These are phyloP conservation scores for Nymphaea colorata DNA, from an alignment of 164 flowering plant species.

Conservation along the genomic window DNA sequence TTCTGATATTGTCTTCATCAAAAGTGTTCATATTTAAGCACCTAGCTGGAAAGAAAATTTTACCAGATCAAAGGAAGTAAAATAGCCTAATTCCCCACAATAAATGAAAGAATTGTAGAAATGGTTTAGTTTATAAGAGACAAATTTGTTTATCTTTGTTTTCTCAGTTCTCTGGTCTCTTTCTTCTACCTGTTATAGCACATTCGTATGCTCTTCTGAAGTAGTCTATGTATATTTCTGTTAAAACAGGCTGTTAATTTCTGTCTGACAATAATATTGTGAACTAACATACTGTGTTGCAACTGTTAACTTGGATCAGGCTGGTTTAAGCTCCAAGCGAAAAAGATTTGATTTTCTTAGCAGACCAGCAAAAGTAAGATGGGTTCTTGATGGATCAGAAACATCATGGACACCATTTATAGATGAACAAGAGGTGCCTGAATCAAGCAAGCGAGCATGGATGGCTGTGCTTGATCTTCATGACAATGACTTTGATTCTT, in stretches of 20 bases:
- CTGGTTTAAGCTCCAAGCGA: constrained; percentile 2
- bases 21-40: too few species aligned
- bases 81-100: too few species aligned
- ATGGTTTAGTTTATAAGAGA: too few species aligned
- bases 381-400: constrained; percentile 3
- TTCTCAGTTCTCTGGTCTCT: neutral
- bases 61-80: too few species aligned
- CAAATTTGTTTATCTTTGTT: neutral
- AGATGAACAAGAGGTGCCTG: constrained; percentile 1
- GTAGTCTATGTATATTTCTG: neutral
- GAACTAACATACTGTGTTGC: neutral
- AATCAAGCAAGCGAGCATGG: constrained; percentile 4
- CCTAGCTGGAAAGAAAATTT: too few species aligned
- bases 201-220: neutral
- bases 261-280: neutral
- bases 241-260: too few species aligned
- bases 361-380: constrained; percentile 4
- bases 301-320: neutral
- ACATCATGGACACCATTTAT: constrained; percentile 2
- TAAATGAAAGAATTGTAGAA: too few species aligned
- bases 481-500: neutral
- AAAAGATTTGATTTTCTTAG: constrained; percentile 1
- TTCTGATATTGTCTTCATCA: too few species aligned
- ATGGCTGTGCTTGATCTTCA: neutral
- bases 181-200: neutral